A percentile compares a stretch with the other conserved stretches of the same genome.
phyloP scores from a whole-genome alignment of 768 basidiomycete genomes.

The Amanita jacksonii region DNA sequence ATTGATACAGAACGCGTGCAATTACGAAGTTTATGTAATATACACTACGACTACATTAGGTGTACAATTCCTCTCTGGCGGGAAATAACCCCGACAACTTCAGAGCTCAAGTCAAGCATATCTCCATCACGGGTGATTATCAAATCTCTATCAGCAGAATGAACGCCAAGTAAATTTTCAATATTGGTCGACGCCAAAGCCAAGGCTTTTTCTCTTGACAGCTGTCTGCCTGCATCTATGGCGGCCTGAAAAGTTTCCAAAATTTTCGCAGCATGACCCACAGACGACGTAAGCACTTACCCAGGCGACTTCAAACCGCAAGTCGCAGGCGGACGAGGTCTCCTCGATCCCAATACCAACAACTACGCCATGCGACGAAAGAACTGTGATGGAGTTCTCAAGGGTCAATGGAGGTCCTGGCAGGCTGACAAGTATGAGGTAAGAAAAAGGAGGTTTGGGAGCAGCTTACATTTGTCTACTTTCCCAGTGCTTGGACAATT shows the following conservation, averaged over 20 bases:
- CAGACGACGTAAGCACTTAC: conserved; percentile 27
- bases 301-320: conserved; percentile 79
- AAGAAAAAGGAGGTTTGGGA: neutral
- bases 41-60: conserved; percentile 14
- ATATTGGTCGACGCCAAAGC: conserved; percentile 40
- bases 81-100: conserved; percentile 47
- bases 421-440: conserved; percentile 25
- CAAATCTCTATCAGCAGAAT: conserved; percentile 35
- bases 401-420: conserved; percentile 68
- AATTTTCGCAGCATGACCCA: neutral
- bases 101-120: conserved; percentile 33
- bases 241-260: conserved; percentile 27
- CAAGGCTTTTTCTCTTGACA: conserved; percentile 33
- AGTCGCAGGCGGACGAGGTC: conserved; percentile 65
- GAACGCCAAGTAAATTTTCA: conserved; percentile 28
- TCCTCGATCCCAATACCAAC: conserved; percentile 58
- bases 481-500: conserved; percentile 74
- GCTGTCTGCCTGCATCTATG: conserved; percentile 29
- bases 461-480: conserved; percentile 47
- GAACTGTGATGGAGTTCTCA: conserved; percentile 41
- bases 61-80: conserved; percentile 31
- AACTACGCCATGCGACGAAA: conserved; percentile 61
- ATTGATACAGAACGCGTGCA: too few species aligned
- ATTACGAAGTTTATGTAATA: neutral
- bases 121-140: conserved; percentile 51